Evolutionary conservation across 331 rosid species (phyloP).

Genomic region (Malus hybrid): DNA sequence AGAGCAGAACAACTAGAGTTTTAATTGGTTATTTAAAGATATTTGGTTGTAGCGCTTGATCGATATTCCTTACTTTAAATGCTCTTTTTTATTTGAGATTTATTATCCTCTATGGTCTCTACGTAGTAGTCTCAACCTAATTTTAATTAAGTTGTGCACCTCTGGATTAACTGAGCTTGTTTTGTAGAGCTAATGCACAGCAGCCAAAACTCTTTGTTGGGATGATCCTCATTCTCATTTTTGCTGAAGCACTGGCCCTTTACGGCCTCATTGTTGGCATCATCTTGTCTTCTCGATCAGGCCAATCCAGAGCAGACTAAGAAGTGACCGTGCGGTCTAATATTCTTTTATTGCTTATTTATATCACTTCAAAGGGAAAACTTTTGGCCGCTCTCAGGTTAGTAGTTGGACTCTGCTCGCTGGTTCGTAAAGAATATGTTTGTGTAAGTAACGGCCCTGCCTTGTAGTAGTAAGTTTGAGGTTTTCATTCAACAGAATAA

Average conservation of each 20-base stretch:
- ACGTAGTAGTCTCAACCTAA: neutral
- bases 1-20: neutral
- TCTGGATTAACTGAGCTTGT: neutral
- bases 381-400: slow-evolving; percentile 27
- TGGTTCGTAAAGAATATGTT: slow-evolving; percentile 11
- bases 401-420: slow-evolving; percentile 22
- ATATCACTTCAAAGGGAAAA: slow-evolving; percentile 17
- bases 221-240: slow-evolving; percentile 81
- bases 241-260: slow-evolving; percentile 78
- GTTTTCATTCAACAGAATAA: slow-evolving; percentile 40
- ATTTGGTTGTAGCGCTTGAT: neutral
- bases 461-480: slow-evolving; percentile 30
- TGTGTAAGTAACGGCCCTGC: slow-evolving; percentile 23
- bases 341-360: slow-evolving; percentile 30
- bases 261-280: slow-evolving; percentile 85
- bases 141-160: neutral
- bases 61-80: neutral
- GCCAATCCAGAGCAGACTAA: slow-evolving; percentile 89
- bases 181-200: slow-evolving; percentile 82
- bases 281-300: slow-evolving; percentile 80
- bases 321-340: slow-evolving; percentile 12
- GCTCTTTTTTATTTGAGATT: neutral
- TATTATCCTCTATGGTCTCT: neutral
- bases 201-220: slow-evolving; percentile 86
- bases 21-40: neutral